Evolutionary conservation across 805 yeast genomes (phyloP).

Genomic region (baker's yeast (Saccharomyces cerevisiae)): DNA sequence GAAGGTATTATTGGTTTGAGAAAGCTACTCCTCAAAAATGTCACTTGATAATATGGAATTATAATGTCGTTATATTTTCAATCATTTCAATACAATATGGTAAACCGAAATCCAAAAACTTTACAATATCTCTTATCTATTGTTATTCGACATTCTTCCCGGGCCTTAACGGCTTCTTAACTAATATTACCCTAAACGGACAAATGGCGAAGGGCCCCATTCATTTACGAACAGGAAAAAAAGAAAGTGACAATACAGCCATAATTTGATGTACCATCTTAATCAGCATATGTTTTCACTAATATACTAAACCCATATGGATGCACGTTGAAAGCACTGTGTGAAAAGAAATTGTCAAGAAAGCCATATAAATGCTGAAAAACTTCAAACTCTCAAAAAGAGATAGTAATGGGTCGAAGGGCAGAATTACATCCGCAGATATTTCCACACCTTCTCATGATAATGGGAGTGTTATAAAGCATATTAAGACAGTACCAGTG

Average conservation of each 20-base stretch:
- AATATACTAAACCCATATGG: background rate
- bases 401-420: constrained; percentile 21
- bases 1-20: too few species aligned
- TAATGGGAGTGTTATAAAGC: constrained; percentile 13
- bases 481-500: constrained; percentile 22
- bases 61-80: too few species aligned
- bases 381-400: constrained; percentile 25
- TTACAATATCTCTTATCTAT: background rate
- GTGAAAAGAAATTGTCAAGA: background rate
- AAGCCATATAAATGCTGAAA: constrained; percentile 15
- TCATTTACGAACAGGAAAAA: background rate
- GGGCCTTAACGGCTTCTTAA: background rate
- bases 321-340: background rate
- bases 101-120: background rate
- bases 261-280: background rate
- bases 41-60: too few species aligned
- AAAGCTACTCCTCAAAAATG: too few species aligned
- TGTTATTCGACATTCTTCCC: background rate
- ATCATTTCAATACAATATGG: too few species aligned
- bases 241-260: background rate
- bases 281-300: background rate
- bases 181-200: background rate
- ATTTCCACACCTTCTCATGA: constrained; percentile 29
- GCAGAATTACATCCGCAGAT: constrained; percentile 30
- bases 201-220: background rate